These are phyloP conservation scores for Ministeria vibrans DNA, from an alignment of 78 protist genomes.

Conservation along the genomic window DNA sequence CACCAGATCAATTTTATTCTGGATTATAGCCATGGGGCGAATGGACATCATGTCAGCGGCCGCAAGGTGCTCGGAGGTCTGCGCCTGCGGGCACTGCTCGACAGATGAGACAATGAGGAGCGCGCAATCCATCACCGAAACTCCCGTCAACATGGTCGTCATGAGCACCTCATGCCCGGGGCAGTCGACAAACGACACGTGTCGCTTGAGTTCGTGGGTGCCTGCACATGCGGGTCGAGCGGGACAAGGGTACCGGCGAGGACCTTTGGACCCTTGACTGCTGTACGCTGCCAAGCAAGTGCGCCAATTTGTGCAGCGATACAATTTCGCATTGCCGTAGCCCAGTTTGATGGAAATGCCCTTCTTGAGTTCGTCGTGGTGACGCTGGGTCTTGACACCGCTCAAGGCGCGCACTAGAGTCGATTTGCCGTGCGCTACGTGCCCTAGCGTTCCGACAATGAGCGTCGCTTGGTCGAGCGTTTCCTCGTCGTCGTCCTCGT, in stretches of 20 bases:
- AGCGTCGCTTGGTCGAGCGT: slow-evolving; percentile 99
- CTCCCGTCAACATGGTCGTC: slow-evolving; percentile 99
- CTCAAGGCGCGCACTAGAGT: slow-evolving; percentile 98
- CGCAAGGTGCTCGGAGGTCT: slow-evolving; percentile 97
- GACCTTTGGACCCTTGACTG: no score
- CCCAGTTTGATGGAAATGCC: slow-evolving; percentile 99
- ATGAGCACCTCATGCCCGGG: slow-evolving; percentile 99
- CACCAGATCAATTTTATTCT: slow-evolving; percentile 99
- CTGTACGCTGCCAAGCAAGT: no score
- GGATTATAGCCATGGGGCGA: slow-evolving; percentile 91
- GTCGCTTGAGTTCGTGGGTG: slow-evolving; percentile 72
- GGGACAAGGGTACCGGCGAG: no score
- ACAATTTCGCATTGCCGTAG: slow-evolving; percentile 98
- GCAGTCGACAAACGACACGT: slow-evolving; percentile 85
- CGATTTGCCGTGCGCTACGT: slow-evolving; percentile 99
- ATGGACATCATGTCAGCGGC: slow-evolving; percentile 99
- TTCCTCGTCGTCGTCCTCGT: no score
- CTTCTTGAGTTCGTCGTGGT: slow-evolving; percentile 93
- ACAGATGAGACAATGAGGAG: slow-evolving; percentile 91
- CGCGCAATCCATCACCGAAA: slow-evolving; percentile 99
- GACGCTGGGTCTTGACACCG: slow-evolving; percentile 91
- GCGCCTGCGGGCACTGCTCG: slow-evolving; percentile 99
- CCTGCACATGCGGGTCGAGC: no score
- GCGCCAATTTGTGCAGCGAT: no score
- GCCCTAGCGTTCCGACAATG: slow-evolving; percentile 99